A percentile compares a stretch with the other conserved stretches of the same genome.
These are phyloP conservation scores for Scheffersomyces ergatensis DNA, from an alignment of 805 yeast species.

Conservation along the genomic window DNA sequence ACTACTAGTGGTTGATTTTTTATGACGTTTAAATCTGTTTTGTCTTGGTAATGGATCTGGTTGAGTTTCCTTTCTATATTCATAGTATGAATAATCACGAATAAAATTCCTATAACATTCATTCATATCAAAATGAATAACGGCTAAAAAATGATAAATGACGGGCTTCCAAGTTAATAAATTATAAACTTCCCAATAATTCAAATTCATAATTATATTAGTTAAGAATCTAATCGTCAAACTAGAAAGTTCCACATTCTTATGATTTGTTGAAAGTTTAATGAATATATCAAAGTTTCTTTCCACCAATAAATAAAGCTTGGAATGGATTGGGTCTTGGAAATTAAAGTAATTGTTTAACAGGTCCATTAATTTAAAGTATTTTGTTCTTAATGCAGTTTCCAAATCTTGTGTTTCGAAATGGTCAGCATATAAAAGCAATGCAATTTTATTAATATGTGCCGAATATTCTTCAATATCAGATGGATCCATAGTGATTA, in stretches of 20 bases:
- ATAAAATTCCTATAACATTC: conserved; percentile 38
- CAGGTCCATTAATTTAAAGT: conserved; percentile 18
- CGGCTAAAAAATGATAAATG: conserved; percentile 34
- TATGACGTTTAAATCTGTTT: neutral
- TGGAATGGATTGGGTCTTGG: conserved; percentile 27
- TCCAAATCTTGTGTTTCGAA: conserved; percentile 12
- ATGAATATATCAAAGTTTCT: conserved; percentile 38
- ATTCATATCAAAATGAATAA: conserved; percentile 38
- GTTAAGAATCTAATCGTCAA: conserved; percentile 36
- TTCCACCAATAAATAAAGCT: conserved; percentile 33
- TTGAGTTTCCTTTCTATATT: conserved; percentile 18
- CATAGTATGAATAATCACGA: conserved; percentile 27
- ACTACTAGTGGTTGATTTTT: neutral
- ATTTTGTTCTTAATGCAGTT: conserved; percentile 20
- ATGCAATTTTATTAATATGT: conserved; percentile 31
- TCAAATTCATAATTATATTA: conserved; percentile 31
- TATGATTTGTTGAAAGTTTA: conserved; percentile 28
- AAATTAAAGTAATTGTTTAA: conserved; percentile 18
- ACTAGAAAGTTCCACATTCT: conserved; percentile 29
- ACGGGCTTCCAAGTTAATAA: conserved; percentile 41
- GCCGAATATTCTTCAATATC: conserved; percentile 35
- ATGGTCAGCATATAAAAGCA: conserved; percentile 19
- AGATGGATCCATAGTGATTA: conserved; percentile 25
- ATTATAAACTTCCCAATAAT: conserved; percentile 46
- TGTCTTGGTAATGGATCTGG: conserved; percentile 11